Base-by-base conservation (phyloP, 2,329 filamentous ascomycete species). In the Fusarium sp. region DNA sequence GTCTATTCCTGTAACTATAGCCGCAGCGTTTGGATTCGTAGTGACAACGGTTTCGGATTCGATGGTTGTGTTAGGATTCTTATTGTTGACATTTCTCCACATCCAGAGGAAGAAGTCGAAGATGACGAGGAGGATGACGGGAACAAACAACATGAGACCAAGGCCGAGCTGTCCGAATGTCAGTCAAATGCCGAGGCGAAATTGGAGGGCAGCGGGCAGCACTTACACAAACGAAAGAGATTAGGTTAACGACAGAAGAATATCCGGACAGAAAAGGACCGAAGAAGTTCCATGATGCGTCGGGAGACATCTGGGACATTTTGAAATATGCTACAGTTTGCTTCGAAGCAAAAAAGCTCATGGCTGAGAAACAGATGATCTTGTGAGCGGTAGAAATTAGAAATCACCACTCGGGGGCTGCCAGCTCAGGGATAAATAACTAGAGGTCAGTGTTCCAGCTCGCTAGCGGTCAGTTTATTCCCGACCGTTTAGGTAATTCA, bases 81-180 rank as follows among this genome's bases (percentile, higher is more conserved):
- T 57, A 35, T 66, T 69, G 53, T 65, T 70, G 53, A 68, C 69
- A 9, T 79, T 74, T 63, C 83, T 78, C 78, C 80, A 85, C 36
- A 82, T 60, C 82, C 83, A 86, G 27, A 86, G 75, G 23, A 73
- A 69, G 44, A 86, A 68, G 67, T 86, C 84, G 63, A 84, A 78
- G 27, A 77, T 57, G 53, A 86, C 75, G 27, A 85, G 71, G n/a
- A 77, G 69, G 27, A 78, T 53, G 27, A 84, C 70, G 2, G 84
- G 83, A 0, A 81, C 55, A 37, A 79, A 73, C 38, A 83, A 77
- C 9, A 80, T 71, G 1, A 83, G 70, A 32, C 81, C 79, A 19
- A 83, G 72, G 4, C 72, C 72, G 47, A 79, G 72, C 80, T 82
- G 49, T 56, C 54, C 61, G 51, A 19, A 19, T 13, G 51, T 70